These are phyloP conservation scores for Solanum ossicruentum DNA, from an alignment of 257 asterid genomes.

Conservation along the genomic window DNA sequence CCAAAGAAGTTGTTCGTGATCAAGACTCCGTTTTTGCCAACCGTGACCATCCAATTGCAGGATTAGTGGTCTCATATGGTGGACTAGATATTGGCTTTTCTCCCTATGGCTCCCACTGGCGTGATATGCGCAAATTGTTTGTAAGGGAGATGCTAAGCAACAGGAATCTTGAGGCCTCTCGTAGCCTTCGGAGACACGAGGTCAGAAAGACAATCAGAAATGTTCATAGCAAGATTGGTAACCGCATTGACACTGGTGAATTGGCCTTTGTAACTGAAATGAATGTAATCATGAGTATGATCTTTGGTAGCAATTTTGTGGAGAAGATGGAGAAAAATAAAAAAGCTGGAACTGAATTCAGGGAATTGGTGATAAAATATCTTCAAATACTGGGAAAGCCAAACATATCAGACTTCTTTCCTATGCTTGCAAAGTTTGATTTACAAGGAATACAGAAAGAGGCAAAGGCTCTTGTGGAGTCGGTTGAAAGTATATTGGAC, in stretches of 20 bases:
- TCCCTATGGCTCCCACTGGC: constrained; percentile 25
- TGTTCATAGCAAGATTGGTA: background rate
- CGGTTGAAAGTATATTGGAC: constrained; percentile 14
- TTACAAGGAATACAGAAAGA: constrained; percentile 24
- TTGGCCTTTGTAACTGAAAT: constrained; percentile 15
- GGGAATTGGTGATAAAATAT: background rate
- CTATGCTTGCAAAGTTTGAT: constrained; percentile 21
- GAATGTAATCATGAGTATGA: constrained; percentile 12
- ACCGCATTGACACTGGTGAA: constrained; percentile 6
- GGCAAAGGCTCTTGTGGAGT: background rate
- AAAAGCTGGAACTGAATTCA: constrained; percentile 14
- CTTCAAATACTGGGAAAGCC: constrained; percentile 9
- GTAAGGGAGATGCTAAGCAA: constrained; percentile 24
- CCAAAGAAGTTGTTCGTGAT: constrained; percentile 19
- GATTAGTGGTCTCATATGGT: constrained; percentile 6
- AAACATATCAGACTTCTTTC: constrained; percentile 37
- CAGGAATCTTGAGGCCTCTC: constrained; percentile 13
- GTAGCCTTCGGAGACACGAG: constrained; percentile 17
- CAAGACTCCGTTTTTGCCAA: constrained; percentile 25
- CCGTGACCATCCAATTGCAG: constrained; percentile 8
- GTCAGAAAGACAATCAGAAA: constrained; percentile 5
- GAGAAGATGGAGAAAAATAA: background rate
- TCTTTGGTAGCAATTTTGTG: constrained; percentile 22
- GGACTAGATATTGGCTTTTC: constrained; percentile 16
- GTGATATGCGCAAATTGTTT: constrained; percentile 19